Percentiles rank a stretch among this genome's conserved stretches.
These are phyloP conservation scores for Byssoonygena ceratinophila DNA, from an alignment of 2,329 filamentous ascomycete genomes.

Conservation along the genomic window DNA sequence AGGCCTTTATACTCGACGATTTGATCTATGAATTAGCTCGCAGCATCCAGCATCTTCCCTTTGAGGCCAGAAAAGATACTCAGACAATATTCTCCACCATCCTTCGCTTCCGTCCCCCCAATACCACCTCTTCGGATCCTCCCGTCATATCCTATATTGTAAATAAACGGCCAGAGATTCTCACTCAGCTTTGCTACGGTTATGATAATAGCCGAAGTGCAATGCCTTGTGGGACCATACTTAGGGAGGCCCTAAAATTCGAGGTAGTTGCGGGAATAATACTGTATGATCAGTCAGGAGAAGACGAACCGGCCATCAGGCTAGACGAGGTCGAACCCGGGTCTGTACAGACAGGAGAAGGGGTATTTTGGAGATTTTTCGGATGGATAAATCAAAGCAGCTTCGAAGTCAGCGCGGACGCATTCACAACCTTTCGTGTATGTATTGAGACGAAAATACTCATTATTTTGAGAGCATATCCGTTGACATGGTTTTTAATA, in stretches of 20 bases:
- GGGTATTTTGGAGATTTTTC: conserved; percentile 95
- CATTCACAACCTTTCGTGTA: conserved; percentile 94
- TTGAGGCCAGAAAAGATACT: conserved; percentile 91
- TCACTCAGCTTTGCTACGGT: conserved; percentile 77
- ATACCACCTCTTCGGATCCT: conserved; percentile 56
- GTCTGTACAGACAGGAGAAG: conserved; percentile 62
- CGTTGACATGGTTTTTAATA: conserved; percentile 29
- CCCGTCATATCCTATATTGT: conserved; percentile 82
- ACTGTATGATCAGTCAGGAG: conserved; percentile 76
- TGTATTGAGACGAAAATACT: background rate
- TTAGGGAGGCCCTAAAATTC: conserved; percentile 82
- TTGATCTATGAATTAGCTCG: conserved; percentile 73
- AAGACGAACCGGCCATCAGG: conserved; percentile 63
- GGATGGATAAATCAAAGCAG: conserved; percentile 93
- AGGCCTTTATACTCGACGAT: conserved; percentile 77
- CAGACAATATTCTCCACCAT: conserved; percentile 94
- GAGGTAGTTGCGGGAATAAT: conserved; percentile 85
- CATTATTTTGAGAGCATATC: background rate
- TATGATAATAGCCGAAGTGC: conserved; percentile 87
- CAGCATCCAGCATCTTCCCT: conserved; percentile 74
- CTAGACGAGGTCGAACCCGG: conserved; percentile 68
- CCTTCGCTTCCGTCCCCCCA: conserved; percentile 71
- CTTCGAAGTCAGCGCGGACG: conserved; percentile 94
- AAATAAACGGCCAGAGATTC: conserved; percentile 71
- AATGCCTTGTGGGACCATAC: conserved; percentile 77